Evolutionary conservation across 2,329 filamentous ascomycete genomes (phyloP).

Genomic region (Penicillium sp.): DNA sequence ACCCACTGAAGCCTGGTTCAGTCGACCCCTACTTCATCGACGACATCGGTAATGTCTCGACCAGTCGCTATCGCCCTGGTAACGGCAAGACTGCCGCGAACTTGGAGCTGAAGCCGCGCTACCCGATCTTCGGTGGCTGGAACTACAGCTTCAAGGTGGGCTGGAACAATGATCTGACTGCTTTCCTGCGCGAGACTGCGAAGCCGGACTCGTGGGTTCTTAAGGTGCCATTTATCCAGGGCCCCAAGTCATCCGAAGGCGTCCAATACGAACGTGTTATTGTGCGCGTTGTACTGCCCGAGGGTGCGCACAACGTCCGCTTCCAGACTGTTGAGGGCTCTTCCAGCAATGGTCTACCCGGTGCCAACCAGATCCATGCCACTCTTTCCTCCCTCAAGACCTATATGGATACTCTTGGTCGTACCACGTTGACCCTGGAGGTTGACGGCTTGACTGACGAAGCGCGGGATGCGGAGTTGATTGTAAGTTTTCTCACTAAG

Average conservation of each 20-base stretch:
- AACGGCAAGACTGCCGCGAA: slow-evolving; percentile 57
- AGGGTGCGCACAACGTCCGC: slow-evolving; percentile 71
- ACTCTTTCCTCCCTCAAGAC: slow-evolving; percentile 74
- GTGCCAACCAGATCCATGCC: slow-evolving; percentile 58
- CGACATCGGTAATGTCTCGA: slow-evolving; percentile 95
- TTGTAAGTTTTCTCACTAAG: slow-evolving; percentile 56
- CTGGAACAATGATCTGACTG: slow-evolving; percentile 86
- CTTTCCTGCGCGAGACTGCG: slow-evolving; percentile 68
- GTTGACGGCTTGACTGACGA: slow-evolving; percentile 91
- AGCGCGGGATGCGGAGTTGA: slow-evolving; percentile 77
- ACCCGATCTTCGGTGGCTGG: slow-evolving; percentile 97
- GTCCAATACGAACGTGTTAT: slow-evolving; percentile 82
- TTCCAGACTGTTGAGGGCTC: slow-evolving; percentile 77
- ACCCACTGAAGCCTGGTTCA: slow-evolving; percentile 79
- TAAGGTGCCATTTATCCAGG: slow-evolving; percentile 90
- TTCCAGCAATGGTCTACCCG: slow-evolving; percentile 67
- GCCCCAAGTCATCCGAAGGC: slow-evolving; percentile 83
- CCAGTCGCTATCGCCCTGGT: slow-evolving; percentile 75
- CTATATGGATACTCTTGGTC: slow-evolving; percentile 90
- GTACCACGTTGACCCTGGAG: slow-evolving; percentile 78
- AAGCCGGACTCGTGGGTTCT: slow-evolving; percentile 76
- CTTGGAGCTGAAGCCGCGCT: slow-evolving; percentile 89
- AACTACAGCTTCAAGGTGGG: slow-evolving; percentile 97
- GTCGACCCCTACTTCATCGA: slow-evolving; percentile 93
- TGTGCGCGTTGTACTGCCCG: slow-evolving; percentile 83